A percentile compares a stretch with the other conserved stretches of the same genome.
These are phyloP conservation scores for Lathyrus aphaca DNA, from an alignment of 306 rosid genomes.

Conservation along the genomic window DNA sequence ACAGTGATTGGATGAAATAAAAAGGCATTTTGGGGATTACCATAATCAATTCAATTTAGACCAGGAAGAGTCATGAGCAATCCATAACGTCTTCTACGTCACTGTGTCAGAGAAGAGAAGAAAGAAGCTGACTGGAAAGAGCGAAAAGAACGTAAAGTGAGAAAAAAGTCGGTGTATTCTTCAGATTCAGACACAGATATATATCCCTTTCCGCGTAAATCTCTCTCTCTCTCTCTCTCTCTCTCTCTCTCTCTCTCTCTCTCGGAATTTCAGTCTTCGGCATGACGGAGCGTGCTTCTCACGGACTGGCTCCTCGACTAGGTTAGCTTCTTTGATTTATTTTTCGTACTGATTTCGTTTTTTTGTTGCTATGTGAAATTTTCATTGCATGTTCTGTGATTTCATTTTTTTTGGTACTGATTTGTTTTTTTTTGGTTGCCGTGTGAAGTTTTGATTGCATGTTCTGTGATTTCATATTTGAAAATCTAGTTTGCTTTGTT, in stretches of 20 bases:
- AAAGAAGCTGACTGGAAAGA: constrained; percentile 52
- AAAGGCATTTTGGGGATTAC: background rate
- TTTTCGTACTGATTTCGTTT: background rate
- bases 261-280: constrained; percentile 13
- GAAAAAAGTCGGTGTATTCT: background rate
- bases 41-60: background rate
- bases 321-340: constrained; percentile 49
- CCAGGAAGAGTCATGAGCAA: background rate
- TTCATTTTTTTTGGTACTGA: background rate
- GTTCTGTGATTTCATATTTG: background rate
- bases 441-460: background rate
- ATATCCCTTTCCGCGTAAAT: constrained; percentile 36
- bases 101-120: constrained; percentile 24
- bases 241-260: background rate
- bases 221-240: constrained; percentile 14
- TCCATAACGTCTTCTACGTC: constrained; percentile 35
- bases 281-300: constrained; percentile 77
- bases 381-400: background rate
- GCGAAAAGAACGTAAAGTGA: constrained; percentile 29
- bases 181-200: background rate
- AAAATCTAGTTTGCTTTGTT: constrained; percentile 7
- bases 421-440: background rate
- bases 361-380: background rate
- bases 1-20: background rate
- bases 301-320: constrained; percentile 60